Base-by-base conservation (phyloP, 805 yeast species). In the Monosporozyma aerobia region DNA sequence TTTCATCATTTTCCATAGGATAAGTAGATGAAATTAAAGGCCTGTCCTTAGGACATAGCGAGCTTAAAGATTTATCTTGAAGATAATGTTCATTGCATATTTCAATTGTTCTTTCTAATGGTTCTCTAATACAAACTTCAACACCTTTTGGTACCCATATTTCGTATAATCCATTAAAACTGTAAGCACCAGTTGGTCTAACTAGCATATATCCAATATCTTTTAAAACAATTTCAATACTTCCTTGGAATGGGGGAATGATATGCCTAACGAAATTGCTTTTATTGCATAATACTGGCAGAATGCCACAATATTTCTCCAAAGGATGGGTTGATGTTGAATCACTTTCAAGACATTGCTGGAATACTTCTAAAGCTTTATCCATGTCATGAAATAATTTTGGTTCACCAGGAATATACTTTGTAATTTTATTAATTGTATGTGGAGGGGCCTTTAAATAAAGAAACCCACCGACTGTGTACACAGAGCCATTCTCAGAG, bases 191-290 rank as follows among this genome's bases (percentile, higher is more conserved):
- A 0, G 87, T 82, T 2, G 90, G 83, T 5, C 73, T 75, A 14
- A 86, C 63, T 39, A 80, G 77, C 2, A 85, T 56, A 58, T 76
- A 82, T 0, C 94, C 94, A n/a, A 82, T 63, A 54, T 81, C 81
- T 50, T 78, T 79, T 9, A 86, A 58, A 2, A 86, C 84, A 29
- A 86, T 59, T 59, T 86, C 95, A 9, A 86, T 69, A 4, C 77
- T 63, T 0, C 92, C 92, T 54, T 68, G 71, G 58, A 85, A 85
- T n/a, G 88, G 87, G 0, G 94, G 92, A 3, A 86, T 72, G 2
- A 78, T 71, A 56, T 75, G 82, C 53, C 80, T 68, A 0, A 62
- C 67, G 56, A 74, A 60, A 2, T 69, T 62, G 0, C 63, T 58
- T 40, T 54, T 57, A 23, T 56, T 44, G 32, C 61, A 53, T 11